Conservation (phyloP, 345 rosid genomes). For the Bruguiera parviflora region DNA sequence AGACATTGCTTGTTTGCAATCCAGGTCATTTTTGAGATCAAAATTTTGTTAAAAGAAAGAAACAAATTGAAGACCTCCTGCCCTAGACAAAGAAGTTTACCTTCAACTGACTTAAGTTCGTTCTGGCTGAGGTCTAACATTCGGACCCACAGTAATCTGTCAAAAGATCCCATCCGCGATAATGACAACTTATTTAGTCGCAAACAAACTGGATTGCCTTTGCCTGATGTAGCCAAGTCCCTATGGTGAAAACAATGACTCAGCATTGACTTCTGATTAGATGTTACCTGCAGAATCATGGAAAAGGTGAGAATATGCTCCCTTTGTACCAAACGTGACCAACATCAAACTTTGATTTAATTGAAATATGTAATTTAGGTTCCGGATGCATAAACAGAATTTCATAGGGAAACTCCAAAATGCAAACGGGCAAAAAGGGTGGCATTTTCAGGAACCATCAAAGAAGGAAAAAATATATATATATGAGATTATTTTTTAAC, state of each 20-base stretch:
- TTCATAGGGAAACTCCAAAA: slow-evolving; percentile 2
- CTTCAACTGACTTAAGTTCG: slow-evolving; percentile 80
- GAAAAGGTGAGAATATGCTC: slow-evolving; percentile 15
- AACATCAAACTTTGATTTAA: neutral
- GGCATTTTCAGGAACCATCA: neutral
- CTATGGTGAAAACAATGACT: slow-evolving; percentile 44
- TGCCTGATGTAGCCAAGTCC: slow-evolving; percentile 24
- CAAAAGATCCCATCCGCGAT: slow-evolving; percentile 62
- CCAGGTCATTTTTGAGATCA: too few relatives aligned
- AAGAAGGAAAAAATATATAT: neutral
- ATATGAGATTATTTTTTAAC: neutral
- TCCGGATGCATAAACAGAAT: neutral
- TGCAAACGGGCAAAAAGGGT: neutral
- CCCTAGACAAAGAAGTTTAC: slow-evolving; percentile 30
- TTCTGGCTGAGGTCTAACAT: slow-evolving; percentile 86
- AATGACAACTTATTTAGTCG: slow-evolving; percentile 67
- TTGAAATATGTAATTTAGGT: neutral
- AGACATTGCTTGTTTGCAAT: too few relatives aligned
- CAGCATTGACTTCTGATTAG: slow-evolving; percentile 46
- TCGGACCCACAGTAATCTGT: slow-evolving; percentile 81
- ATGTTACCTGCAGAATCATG: slow-evolving; percentile 58
- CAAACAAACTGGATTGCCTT: slow-evolving; percentile 42
- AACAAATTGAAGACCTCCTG: neutral
- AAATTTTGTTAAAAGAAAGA: too few relatives aligned
- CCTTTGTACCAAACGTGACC: neutral